These are phyloP conservation scores for Fusarium pseudonygamai DNA, from an alignment of 2,329 filamentous ascomycete genomes.

Conservation along the genomic window DNA sequence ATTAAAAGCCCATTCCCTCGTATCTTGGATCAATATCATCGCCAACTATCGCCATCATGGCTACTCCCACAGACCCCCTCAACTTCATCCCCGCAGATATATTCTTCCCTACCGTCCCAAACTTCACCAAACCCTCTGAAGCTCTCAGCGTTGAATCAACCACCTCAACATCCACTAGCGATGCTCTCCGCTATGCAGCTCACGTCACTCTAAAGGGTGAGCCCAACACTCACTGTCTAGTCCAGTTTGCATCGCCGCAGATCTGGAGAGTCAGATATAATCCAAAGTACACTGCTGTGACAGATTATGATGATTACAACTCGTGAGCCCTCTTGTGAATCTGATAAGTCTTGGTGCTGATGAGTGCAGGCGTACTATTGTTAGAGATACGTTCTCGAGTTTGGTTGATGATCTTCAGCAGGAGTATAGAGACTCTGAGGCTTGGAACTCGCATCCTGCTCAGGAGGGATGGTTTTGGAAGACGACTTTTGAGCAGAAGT, in stretches of 20 bases:
- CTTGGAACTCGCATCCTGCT: not conserved
- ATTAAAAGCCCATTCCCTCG: not conserved
- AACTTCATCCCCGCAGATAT: conserved; percentile 1
- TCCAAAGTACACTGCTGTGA: not conserved
- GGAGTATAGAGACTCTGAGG: not conserved
- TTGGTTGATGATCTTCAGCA: not conserved
- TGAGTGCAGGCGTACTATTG: not conserved
- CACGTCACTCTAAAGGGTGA: not conserved
- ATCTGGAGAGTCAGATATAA: conserved; percentile 1
- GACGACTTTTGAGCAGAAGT: not conserved
- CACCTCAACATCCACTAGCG: not conserved
- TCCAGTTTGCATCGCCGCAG: not conserved
- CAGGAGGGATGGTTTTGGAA: not conserved
- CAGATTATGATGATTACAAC: not conserved
- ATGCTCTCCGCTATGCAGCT: not conserved
- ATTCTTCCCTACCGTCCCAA: not conserved
- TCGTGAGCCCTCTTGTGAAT: not conserved
- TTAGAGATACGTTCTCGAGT: not conserved
- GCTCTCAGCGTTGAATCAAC: not conserved
- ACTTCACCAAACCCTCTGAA: not conserved
- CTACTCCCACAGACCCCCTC: not conserved
- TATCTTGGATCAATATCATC: too few relatives aligned
- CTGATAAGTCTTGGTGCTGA: fast-evolving
- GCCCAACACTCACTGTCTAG: not conserved
- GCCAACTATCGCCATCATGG: not conserved